Evolutionary conservation across 441 rosid genomes (phyloP), one percentile per base, ranked within the genome.

Genomic region (Pelargonium citronellum): DNA sequence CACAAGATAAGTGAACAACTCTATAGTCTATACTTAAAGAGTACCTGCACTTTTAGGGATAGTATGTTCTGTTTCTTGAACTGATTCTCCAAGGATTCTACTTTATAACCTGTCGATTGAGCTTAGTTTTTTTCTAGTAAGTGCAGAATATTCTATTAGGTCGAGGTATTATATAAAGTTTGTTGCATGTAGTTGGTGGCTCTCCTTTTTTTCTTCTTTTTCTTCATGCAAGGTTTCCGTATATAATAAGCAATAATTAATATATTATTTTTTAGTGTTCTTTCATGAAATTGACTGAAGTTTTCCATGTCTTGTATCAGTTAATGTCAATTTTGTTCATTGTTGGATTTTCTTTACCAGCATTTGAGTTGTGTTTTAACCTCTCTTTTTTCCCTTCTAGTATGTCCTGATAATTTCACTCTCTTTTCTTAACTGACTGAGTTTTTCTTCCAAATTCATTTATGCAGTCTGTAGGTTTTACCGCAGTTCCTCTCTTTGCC

Each of bases 401-500:
- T 68, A 3, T 12, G 24, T 15, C 20, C 15, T 57, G 1, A 57
- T 15, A 7, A 57, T 57, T 47, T 47, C 53, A 47, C 13, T 11
- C n/a, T 47, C 53, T 3, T 47, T 10, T 47, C 13, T 47, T 10
- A 47, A 47, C 53, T 47, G n/a, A 47, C n/a, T 3, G n/a, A 47
- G 12, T 47, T 24, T 24, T 24, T 24, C n/a, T 24, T 24, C 27
- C 27, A 24, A 24, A 24, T 11, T 47, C n/a, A n/a, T 68, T 27
- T 69, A 47, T 84, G 76, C 85, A 89, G 95, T 90, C 96, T 13
- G 89, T 87, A 39, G 83, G 82, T 37, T 87, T 73, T 73, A 82
- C 86, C 4, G 88, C 90, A 6, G 85, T 82, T 41, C 92, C 94
- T 12, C 83, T 91, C 70, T 77, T 83, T 64, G 71, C 72, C 62